Conservation (phyloP, 1,284 basidiomycete species). For the Trametes polyzona region DNA sequence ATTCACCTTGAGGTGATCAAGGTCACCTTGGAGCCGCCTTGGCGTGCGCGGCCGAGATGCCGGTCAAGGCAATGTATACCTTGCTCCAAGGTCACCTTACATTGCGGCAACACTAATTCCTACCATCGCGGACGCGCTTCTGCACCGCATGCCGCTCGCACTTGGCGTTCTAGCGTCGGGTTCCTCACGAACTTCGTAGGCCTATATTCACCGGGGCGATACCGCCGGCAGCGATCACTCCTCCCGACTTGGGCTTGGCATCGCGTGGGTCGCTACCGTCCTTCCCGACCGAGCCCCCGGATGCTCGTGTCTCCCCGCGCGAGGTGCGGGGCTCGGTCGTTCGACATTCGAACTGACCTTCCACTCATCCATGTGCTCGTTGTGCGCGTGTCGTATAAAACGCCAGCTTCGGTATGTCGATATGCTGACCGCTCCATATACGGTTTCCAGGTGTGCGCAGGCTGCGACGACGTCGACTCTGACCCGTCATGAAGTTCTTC, state of each 20-base stretch:
- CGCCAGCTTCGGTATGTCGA: neutral
- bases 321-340: neutral
- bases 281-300: neutral
- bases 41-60: too few relatives aligned
- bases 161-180: neutral
- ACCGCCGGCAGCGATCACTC: neutral
- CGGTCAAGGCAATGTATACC: too few relatives aligned
- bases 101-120: too few relatives aligned
- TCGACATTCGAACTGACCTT: neutral
- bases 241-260: neutral
- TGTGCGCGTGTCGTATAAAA: neutral
- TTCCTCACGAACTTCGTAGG: neutral
- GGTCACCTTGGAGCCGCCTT: too few relatives aligned
- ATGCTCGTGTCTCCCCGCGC: neutral
- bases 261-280: neutral
- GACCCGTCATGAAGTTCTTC: conserved; percentile 15
- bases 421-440: neutral
- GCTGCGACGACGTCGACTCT: neutral
- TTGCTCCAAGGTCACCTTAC: too few relatives aligned
- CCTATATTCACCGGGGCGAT: neutral
- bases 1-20: too few relatives aligned
- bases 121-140: neutral
- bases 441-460: neutral
- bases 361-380: neutral
- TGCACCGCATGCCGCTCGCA: neutral